Evolutionary conservation across 2,329 filamentous ascomycete species (phyloP).

Genomic region (Parafenestella ontariensis): DNA sequence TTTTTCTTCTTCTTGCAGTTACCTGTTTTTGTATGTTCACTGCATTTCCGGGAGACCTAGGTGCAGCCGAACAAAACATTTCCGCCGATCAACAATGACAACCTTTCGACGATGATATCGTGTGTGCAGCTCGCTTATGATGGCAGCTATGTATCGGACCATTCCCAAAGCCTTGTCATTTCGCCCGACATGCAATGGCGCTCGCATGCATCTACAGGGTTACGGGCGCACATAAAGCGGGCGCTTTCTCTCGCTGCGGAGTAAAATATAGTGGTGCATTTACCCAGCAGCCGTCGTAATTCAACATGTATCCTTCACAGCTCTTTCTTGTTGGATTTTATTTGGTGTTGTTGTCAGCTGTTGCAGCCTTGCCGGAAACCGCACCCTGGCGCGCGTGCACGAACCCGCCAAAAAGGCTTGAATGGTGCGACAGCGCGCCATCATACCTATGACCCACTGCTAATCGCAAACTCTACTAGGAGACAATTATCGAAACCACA

Average conservation of each 20-base stretch:
- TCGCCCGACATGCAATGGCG: no score
- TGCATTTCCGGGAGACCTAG: no score
- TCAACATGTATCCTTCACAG: constrained; percentile 6
- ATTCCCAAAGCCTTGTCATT: no score
- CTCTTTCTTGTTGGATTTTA: constrained; percentile 3
- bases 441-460: neutral
- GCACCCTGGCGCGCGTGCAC: constrained; percentile 10
- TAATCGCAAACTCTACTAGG: constrained; percentile 8
- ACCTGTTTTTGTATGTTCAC: no score
- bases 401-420: constrained; percentile 20
- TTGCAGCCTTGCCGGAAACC: constrained; percentile 11
- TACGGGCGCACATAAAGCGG: neutral
- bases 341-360: constrained; percentile 13
- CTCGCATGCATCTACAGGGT: no score
- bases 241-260: neutral
- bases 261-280: neutral
- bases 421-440: constrained; percentile 16
- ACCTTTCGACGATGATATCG: no score
- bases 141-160: no score
- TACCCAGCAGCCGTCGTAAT: no score
- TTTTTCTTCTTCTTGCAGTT: no score
- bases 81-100: no score
- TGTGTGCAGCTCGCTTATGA: no score
- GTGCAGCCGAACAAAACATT: no score
- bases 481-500: constrained; percentile 23